Conservation (phyloP, 2,329 filamentous ascomycete species). For the Nemania abortiva region DNA sequence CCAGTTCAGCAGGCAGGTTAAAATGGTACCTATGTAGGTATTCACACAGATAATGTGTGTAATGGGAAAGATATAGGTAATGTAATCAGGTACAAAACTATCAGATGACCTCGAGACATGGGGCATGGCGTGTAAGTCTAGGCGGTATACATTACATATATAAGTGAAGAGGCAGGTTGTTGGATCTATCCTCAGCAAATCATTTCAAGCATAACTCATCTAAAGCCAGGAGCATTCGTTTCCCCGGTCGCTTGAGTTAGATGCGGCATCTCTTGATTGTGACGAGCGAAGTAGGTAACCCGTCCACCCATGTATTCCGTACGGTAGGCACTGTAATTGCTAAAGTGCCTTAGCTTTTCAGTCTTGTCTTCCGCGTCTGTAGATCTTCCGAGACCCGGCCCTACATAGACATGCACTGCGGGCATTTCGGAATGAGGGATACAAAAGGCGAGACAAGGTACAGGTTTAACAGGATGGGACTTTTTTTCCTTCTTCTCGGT, state of each 20-base stretch:
- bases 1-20: too few species aligned
- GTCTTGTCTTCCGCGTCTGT: not conserved
- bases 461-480: constrained; percentile 18
- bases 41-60: too few species aligned
- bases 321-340: not conserved
- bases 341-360: not conserved
- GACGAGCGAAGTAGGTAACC: not conserved
- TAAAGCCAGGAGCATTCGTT: not conserved
- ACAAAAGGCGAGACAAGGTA: constrained; percentile 24
- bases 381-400: constrained; percentile 29
- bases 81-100: not conserved
- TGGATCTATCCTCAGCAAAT: not conserved
- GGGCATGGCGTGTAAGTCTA: constrained; percentile 8
- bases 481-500: constrained; percentile 23
- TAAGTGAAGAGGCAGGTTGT: not conserved
- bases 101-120: constrained; percentile 27
- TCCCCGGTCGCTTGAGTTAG: not conserved
- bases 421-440: constrained; percentile 23
- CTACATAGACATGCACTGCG: not conserved
- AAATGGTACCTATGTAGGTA: not conserved
- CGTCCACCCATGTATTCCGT: not conserved
- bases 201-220: not conserved
- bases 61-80: not conserved
- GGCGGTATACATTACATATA: not conserved
- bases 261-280: constrained; percentile 10